Conservation (phyloP, 495 filamentous ascomycete species). For the Neurospora tetrasperma region DNA sequence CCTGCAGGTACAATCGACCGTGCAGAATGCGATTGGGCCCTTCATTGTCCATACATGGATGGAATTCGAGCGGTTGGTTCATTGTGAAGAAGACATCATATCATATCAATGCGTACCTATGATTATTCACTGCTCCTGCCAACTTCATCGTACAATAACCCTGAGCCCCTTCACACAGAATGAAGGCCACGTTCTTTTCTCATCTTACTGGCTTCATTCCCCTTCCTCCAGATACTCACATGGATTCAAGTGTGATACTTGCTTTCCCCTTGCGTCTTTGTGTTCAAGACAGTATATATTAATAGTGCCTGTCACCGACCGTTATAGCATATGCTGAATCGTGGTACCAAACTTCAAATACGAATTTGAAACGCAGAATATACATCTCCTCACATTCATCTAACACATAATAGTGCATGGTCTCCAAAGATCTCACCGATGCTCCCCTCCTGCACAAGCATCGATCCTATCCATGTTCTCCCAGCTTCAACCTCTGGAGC, state of each 20-base stretch:
- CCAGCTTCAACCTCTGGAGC: constrained; percentile 41
- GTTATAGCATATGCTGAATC: background rate
- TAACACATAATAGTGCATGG: constrained; percentile 42
- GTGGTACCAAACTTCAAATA: background rate
- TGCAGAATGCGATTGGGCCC: background rate
- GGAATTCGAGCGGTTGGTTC: background rate
- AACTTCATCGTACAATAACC: background rate
- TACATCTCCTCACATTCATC: constrained; percentile 11
- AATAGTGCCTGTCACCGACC: background rate
- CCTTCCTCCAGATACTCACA: background rate
- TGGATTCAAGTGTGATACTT: background rate
- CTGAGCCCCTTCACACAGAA: background rate
- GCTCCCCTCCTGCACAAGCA: constrained; percentile 42
- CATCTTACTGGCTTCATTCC: background rate
- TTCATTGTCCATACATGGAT: background rate
- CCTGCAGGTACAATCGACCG: background rate
- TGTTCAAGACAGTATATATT: background rate
- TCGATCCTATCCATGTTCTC: constrained; percentile 40
- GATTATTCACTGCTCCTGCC: background rate
- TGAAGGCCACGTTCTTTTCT: background rate
- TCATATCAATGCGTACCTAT: background rate
- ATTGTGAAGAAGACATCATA: background rate
- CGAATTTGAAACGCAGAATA: background rate
- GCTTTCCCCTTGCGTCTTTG: background rate
- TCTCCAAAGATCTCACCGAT: constrained; percentile 38